phyloP scores from a whole-genome alignment of 257 asterid species.

The Fraxinus americana region DNA sequence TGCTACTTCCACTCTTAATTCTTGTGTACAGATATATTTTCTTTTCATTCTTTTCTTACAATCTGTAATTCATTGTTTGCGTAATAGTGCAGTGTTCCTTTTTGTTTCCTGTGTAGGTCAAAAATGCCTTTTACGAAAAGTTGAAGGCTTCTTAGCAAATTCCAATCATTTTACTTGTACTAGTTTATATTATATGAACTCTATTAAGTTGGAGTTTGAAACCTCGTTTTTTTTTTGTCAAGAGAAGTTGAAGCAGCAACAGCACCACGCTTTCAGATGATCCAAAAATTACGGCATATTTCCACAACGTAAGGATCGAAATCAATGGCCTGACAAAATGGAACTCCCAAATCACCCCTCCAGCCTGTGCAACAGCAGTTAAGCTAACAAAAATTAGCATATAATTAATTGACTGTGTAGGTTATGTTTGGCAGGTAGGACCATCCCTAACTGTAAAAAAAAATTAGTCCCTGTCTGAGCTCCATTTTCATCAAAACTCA shows the following conservation, averaged over 20 bases:
- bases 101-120: conserved; percentile 25
- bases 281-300: background rate
- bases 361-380: conserved; percentile 55
- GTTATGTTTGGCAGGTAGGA: too few relatives aligned
- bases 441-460: too few relatives aligned
- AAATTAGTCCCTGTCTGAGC: too few relatives aligned
- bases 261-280: background rate
- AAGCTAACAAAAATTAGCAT: background rate
- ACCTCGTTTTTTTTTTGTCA: background rate
- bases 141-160: background rate
- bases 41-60: conserved; percentile 41
- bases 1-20: conserved; percentile 45
- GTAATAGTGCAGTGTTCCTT: conserved; percentile 27
- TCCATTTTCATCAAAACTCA: too few relatives aligned
- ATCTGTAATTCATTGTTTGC: conserved; percentile 57
- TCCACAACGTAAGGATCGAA: conserved; percentile 5
- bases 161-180: background rate
- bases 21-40: conserved; percentile 68
- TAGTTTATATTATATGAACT: background rate
- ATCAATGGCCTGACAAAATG: conserved; percentile 25
- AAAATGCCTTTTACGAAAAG: conserved; percentile 27
- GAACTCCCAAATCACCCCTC: conserved; percentile 84
- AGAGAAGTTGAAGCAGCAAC: background rate
- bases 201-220: background rate
- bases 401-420: background rate